Base-by-base conservation (phyloP, 371 early-diverging fungal genomes). In the Rhizopus delemar region DNA sequence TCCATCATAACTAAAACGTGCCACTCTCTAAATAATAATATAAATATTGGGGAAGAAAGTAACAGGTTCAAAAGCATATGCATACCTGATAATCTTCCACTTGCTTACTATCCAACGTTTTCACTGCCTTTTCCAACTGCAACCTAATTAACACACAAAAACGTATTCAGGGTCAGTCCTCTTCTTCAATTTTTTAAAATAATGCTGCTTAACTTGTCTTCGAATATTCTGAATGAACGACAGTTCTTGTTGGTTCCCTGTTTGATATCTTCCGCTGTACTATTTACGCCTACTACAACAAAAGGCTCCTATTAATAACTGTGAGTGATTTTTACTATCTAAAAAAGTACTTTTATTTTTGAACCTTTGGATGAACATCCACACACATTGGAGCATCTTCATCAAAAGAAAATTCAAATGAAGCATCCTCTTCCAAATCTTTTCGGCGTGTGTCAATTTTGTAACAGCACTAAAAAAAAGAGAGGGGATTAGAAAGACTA, bases 331-430 rank as follows among this genome's bases (percentile, higher is more conserved):
- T 43, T 13, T 46, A n/a, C 9, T 16, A 0, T 41, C 16, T 12
- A n/a, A 28, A 5, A 43, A n/a, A 55, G 22, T 1, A 8, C 5
- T 9, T 34, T 39, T 33, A 31, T 7, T 9, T 65, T 66, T 64
- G 22, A 22, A 85, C 90, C 53, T 57, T 73, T 34, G 89, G 88
- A 70, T 88, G 88, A 22, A 78, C 74, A 53, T 81, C 80, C 9
- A 90, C 62, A 38, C 87, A 85, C 80, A 88, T 90, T 34, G 89
- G 89, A 4, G 89, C 88, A 69, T 90, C 90, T 66, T 90, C 88
- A 2, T 77, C 81, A 31, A 70, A 65, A 43, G 71, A 75, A 48
- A 90, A 66, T 2, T 82, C 77, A 39, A 74, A 77, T 31, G 80
- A 75, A 9, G 77, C 79, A 33, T 75, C 66, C 39, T 66, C 70